phyloP scores from a whole-genome alignment of 2,329 filamentous ascomycete genomes.

The Alternaria brassicicola region DNA sequence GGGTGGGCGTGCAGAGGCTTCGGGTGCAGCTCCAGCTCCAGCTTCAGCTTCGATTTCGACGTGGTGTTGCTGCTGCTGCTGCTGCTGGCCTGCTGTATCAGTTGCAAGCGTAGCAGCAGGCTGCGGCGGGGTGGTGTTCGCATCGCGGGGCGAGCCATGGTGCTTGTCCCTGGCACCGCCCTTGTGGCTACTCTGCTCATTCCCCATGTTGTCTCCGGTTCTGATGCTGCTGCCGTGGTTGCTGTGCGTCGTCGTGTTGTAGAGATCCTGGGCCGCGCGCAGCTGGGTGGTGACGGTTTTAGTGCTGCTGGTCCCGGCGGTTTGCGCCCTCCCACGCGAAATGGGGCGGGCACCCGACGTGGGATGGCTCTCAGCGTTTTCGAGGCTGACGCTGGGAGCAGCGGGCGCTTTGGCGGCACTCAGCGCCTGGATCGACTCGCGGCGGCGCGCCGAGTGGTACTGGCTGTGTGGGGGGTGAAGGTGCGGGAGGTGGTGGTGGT shows the following conservation, averaged over 20 bases:
- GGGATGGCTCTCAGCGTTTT: slow-evolving; percentile 44
- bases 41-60: background rate
- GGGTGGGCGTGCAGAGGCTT: slow-evolving; percentile 8
- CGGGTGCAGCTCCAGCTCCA: background rate
- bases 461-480: slow-evolving; percentile 24
- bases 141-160: slow-evolving; percentile 14
- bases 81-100: slow-evolving; percentile 32
- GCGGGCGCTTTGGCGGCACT: slow-evolving; percentile 46
- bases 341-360: slow-evolving; percentile 28
- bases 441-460: slow-evolving; percentile 40
- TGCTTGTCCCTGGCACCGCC: slow-evolving; percentile 7
- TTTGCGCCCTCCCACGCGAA: slow-evolving; percentile 39
- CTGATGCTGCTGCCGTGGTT: no score
- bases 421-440: slow-evolving; percentile 51
- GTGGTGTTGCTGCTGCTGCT: background rate
- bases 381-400: slow-evolving; percentile 47
- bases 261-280: slow-evolving; percentile 40
- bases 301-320: slow-evolving; percentile 26
- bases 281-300: slow-evolving; percentile 36
- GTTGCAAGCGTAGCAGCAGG: slow-evolving; percentile 19
- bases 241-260: slow-evolving; percentile 4
- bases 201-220: slow-evolving; percentile 43
- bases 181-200: slow-evolving; percentile 49
- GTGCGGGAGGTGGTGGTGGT: slow-evolving; percentile 15
- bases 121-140: background rate